A percentile compares a stretch with the other conserved stretches of the same genome.
These are phyloP conservation scores for Sporothrix protearum DNA, from an alignment of 2,329 filamentous ascomycete genomes.

Conservation along the genomic window DNA sequence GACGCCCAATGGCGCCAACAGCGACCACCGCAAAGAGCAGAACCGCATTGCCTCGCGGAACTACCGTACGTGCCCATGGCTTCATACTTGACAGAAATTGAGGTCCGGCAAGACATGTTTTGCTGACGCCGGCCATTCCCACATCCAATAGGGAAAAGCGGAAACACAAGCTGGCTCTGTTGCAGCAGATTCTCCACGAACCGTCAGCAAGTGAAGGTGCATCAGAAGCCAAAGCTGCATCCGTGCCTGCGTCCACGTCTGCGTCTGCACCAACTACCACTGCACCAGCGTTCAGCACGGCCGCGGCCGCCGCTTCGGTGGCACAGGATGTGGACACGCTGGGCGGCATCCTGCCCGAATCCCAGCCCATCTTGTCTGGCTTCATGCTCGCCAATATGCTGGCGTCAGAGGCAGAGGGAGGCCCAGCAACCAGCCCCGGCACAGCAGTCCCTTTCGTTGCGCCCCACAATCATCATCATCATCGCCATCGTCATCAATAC, in stretches of 20 bases:
- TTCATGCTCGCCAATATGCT: background rate
- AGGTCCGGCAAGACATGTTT: background rate
- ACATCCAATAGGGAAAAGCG: conserved; percentile 44
- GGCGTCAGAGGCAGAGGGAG: background rate
- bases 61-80: conserved; percentile 26
- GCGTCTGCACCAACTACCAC: background rate
- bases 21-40: conserved; percentile 31
- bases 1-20: conserved; percentile 26
- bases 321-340: background rate
- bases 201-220: background rate
- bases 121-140: conserved; percentile 26
- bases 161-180: conserved; percentile 42
- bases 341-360: background rate
- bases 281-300: background rate
- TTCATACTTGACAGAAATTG: background rate
- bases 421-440: background rate
- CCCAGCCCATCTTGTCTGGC: background rate
- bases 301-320: background rate
- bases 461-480: too few relatives aligned
- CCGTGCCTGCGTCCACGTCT: background rate
- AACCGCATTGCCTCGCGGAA: conserved; percentile 32
- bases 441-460: background rate
- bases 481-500: background rate
- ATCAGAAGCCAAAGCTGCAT: background rate
- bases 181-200: conserved; percentile 39